These are phyloP conservation scores for Decorospora gaudefroyi DNA, from an alignment of 2,329 filamentous ascomycete genomes.

Conservation along the genomic window DNA sequence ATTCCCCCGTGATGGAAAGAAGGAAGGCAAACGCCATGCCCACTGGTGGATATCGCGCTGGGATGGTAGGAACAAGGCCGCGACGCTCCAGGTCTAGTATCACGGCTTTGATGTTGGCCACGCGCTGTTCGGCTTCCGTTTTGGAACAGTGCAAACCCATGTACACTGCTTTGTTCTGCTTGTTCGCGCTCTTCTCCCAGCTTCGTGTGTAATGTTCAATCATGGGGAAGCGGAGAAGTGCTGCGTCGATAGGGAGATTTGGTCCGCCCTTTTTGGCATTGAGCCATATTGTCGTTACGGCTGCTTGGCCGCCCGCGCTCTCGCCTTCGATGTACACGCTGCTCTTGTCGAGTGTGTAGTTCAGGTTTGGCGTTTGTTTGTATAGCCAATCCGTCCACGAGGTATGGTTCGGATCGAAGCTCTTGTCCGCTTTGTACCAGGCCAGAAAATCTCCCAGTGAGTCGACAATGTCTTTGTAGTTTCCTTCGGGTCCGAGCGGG, in stretches of 20 bases:
- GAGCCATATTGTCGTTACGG: constrained; percentile 1
- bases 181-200: too few species aligned
- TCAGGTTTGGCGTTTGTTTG: background rate
- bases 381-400: background rate
- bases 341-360: background rate
- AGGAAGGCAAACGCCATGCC: background rate
- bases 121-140: too few species aligned
- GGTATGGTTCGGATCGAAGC: background rate
- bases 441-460: background rate
- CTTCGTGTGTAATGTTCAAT: constrained; percentile 1
- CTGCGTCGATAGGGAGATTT: background rate
- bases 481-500: constrained; percentile 7
- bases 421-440: constrained; percentile 1
- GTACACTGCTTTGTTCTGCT: background rate
- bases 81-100: background rate
- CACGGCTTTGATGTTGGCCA: background rate
- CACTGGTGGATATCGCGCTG: background rate
- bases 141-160: too few species aligned
- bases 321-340: background rate
- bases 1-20: background rate
- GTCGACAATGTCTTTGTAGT: constrained; percentile 1
- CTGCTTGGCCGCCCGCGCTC: constrained; percentile 2
- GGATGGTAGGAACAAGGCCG: background rate
- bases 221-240: constrained; percentile 3
- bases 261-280: background rate